phyloP scores from a whole-genome alignment of 768 basidiomycete genomes.

The Sistotremastrum niveocremeum region DNA sequence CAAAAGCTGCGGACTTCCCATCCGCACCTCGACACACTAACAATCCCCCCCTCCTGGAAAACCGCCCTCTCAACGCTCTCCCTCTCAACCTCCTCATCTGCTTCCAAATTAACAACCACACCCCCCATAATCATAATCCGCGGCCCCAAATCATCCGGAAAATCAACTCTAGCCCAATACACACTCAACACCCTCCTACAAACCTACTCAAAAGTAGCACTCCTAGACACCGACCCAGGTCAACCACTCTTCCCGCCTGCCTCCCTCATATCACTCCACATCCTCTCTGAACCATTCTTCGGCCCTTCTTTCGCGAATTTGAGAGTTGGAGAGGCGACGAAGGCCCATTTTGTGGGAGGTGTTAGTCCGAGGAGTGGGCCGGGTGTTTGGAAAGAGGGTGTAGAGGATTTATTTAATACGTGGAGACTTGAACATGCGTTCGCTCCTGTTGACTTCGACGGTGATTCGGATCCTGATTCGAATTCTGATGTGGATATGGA shows the following conservation, averaged over 20 bases:
- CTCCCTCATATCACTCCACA: conserved; percentile 69
- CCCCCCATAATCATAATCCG: conserved; percentile 50
- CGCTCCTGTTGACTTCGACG: too few relatives aligned
- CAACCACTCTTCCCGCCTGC: conserved; percentile 89
- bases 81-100: not conserved
- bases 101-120: conserved; percentile 5
- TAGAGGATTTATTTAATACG: too few relatives aligned
- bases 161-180: conserved; percentile 75
- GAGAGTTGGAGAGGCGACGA: not conserved
- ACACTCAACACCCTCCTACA: conserved; percentile 55
- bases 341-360: too few relatives aligned
- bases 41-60: conserved; percentile 24
- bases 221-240: conserved; percentile 84
- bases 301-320: conserved; percentile 31
- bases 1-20: not conserved
- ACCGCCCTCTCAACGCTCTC: conserved; percentile 12
- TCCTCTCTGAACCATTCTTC: conserved; percentile 54
- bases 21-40: conserved; percentile 12
- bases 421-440: not conserved
- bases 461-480: too few relatives aligned
- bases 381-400: too few relatives aligned
- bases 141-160: conserved; percentile 79
- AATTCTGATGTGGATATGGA: too few relatives aligned
- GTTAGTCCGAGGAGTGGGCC: too few relatives aligned
- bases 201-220: conserved; percentile 68